Conservation (phyloP, 768 basidiomycete genomes). For the Boletellus sp. region DNA sequence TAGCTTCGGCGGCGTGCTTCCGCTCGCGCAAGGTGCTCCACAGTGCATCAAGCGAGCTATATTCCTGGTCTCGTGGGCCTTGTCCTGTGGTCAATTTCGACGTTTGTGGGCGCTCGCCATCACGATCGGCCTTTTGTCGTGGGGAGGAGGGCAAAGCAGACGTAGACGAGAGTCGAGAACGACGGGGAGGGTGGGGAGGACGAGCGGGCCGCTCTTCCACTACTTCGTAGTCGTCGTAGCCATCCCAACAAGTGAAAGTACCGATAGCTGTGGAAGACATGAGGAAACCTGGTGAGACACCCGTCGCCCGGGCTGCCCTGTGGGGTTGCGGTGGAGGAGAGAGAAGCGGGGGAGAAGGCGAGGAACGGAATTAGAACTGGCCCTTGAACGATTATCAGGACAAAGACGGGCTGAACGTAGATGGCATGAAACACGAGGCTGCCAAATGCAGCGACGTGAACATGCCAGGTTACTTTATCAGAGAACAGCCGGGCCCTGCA, state of each 20-base stretch:
- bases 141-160: slow-evolving; percentile 10
- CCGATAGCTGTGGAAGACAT: slow-evolving; percentile 34
- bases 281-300: slow-evolving; percentile 11
- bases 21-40: slow-evolving; percentile 63
- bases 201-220: slow-evolving; percentile 16
- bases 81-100: slow-evolving; percentile 12
- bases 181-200: slow-evolving; percentile 18
- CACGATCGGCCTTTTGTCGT: slow-evolving; percentile 16
- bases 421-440: slow-evolving; percentile 34
- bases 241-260: slow-evolving; percentile 34
- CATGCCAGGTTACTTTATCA: slow-evolving; percentile 27
- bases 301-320: slow-evolving; percentile 20
- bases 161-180: slow-evolving; percentile 21
- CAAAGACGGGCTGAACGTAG: slow-evolving; percentile 17
- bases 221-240: slow-evolving; percentile 27
- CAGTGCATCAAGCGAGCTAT: slow-evolving; percentile 48
- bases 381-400: slow-evolving; percentile 34
- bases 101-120: slow-evolving; percentile 20
- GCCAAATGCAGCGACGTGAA: slow-evolving; percentile 28
- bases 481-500: slow-evolving; percentile 4
- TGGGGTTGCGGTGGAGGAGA: slow-evolving; percentile 18
- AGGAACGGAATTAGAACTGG: slow-evolving; percentile 24
- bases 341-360: slow-evolving; percentile 15
- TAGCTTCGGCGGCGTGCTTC: slow-evolving; percentile 65
- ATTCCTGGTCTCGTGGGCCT: slow-evolving; percentile 22